Base-by-base conservation (phyloP, 208 protist species). In the Acanthamoeba royreba region DNA sequence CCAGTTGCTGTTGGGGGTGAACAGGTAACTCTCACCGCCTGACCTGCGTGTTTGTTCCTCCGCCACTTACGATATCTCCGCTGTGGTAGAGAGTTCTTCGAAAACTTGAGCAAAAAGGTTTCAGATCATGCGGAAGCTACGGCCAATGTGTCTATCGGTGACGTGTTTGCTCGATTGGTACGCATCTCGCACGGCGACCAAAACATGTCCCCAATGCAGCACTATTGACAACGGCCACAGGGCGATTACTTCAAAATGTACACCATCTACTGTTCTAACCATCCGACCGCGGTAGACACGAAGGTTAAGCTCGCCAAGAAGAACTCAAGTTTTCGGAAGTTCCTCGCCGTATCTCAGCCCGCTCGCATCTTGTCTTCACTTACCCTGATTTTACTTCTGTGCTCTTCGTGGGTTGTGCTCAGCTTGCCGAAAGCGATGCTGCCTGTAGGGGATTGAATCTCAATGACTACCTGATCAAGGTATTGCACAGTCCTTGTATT, bases 261-360 rank as follows among this genome's bases (percentile, higher is more conserved):
- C 79, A 87, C 79, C 2, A 58, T 87, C n/a, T 87, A 87, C 47
- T 87, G 79, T n/a, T 87, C 79, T n/a, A 87, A 87, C 25, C 79
- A 87, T 22, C 79, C 79, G 31, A 52, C 47, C 7, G 79, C 79
- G 1, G 46, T 87, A n/a, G 47, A 87, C n/a, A 87, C 79, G 38
- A 79, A 79, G 66, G 46, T 79, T 40, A 79, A 79, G 66, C 66
- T 79, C 25, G 66, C 66, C 35, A 79, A 79, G 17, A 79, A 79
- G 66, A 79, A 79, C 66, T 79, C 66, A 31, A 79, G 46, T 40
- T 79, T 79, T 22, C 66, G 66, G 38, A 79, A 79, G 33, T 79
- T 79, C 66, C 31, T 79, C 31, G 66, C 66, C 38, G 66, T 46
- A 79, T 40, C 38, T 17, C 58, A 28, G 25, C 22, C 58, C 58